Evolutionary conservation across 306 rosid species (phyloP), one percentile per base, ranked within the genome.

Genomic region (Sindora glabra): DNA sequence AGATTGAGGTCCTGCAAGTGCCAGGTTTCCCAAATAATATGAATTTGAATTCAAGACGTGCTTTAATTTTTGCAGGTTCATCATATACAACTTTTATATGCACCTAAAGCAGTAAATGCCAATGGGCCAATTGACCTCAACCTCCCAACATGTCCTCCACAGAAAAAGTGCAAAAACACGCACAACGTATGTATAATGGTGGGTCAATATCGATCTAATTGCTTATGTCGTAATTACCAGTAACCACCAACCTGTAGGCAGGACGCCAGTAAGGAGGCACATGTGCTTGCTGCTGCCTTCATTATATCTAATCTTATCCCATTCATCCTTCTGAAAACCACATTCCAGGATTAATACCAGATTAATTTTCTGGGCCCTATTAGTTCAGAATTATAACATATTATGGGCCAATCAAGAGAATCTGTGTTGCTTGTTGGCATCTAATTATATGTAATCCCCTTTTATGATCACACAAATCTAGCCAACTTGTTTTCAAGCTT

Each of bases 341-440:
- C n/a, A n/a, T n/a, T n/a, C n/a, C n/a, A n/a, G n/a, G n/a, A n/a
- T n/a, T n/a, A n/a, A n/a, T n/a, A n/a, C n/a, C n/a, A n/a, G 73
- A 60, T 68, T 75, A 73, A 84, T 75, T 75, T 73, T 16, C 26
- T 70, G 85, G 84, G 81, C 74, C 87, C 86, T 57, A 79, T 62
- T 15, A 46, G 64, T n/a, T n/a, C n/a, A 68, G 70, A 72, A 65
- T 65, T 58, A 66, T n/a, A 47, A 63, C 65, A 62, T 65, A 65
- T 71, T 64, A 83, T 79, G 79, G 78, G 62, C 79, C 72, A 80
- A 55, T 62, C 46, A 63, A 64, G 45, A 24, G 71, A 70, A 68
- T 68, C 44, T 54, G 48, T 37, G n/a, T n/a, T 65, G 65, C 63
- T 40, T 72, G 72, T 65, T 64, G 57, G 25, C 46, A 46, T 32